Base-by-base conservation (phyloP, 129 eudicot species). In the Artemisia argyi region DNA sequence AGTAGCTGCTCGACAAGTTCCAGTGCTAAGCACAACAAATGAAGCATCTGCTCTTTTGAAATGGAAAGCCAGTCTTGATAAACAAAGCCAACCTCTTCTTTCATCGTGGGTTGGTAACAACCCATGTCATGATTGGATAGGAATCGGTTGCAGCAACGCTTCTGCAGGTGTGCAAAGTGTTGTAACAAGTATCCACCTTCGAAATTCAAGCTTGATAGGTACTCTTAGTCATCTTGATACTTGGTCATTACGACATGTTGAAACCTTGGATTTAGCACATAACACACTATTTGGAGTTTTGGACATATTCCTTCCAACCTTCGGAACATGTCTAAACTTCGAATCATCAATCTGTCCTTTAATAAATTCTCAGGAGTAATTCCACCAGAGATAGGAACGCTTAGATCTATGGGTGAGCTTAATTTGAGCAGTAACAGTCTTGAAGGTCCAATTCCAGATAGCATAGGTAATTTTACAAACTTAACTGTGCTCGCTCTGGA, bases 101-200 rank as follows among this genome's bases (percentile, higher is more conserved):
- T 10, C 12, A 49, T 49, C 54, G 15, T 49, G 54, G 54, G 54
- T 49, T 15, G 54, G 54, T 10, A 49, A 15, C 50, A 70, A 53
- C 66, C 80, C 86, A 47, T 82, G 86, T 61, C 44, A 22, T 24
- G 48, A 5, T 50, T 82, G 86, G 86, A 69, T 46, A 0, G 86
- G 86, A 26, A 66, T 82, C 68, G 48, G 80, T 47, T 82, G 83
- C 75, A 78, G 49, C 15, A 53, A 44, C 7, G 3, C 58, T 24
- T 66, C 50, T 48, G 32, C 59, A 70, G 8, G 56, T 7, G 22
- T 58, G 18, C 7, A 72, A 63, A 63, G 51, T 32, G 71, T 51
- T 50, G 63, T 73, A 32, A 61, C 61, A 55, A 71, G 76, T 22
- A 79, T 79, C 2, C 18, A 0, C n/a, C 7, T 78, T 22, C 13